Conservation (phyloP, 176 grass and related monocot species). For the Triticum urartu region DNA sequence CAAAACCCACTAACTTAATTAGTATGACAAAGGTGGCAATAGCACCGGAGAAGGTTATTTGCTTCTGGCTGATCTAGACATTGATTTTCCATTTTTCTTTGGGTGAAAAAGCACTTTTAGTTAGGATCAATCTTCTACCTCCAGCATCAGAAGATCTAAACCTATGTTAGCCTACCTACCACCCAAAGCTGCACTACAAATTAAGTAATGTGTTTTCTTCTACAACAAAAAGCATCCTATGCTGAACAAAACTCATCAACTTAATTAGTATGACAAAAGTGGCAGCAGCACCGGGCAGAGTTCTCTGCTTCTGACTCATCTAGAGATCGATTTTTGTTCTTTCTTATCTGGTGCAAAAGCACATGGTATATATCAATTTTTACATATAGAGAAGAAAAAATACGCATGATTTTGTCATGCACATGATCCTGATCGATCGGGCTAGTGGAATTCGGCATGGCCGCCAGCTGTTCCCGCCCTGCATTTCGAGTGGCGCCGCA, state of each 20-base stretch:
- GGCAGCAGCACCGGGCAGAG: neutral
- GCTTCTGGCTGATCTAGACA: neutral
- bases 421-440: neutral
- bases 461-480: neutral
- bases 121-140: neutral
- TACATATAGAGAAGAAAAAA: neutral
- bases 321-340: neutral
- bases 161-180: neutral
- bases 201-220: neutral
- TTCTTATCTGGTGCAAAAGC: neutral
- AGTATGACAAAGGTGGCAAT: neutral
- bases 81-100: neutral
- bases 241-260: neutral
- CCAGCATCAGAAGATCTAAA: neutral
- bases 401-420: neutral
- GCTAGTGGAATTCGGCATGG: conserved; percentile 4
- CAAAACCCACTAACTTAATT: neutral
- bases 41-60: neutral
- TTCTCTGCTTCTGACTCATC: neutral
- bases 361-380: neutral
- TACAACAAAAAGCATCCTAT: neutral
- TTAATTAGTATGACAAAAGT: neutral
- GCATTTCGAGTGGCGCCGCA: neutral
- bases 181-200: neutral
- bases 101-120: too few species aligned